These are phyloP conservation scores for Excoecaria cochinchinensis DNA, from an alignment of 345 rosid species.

Conservation along the genomic window DNA sequence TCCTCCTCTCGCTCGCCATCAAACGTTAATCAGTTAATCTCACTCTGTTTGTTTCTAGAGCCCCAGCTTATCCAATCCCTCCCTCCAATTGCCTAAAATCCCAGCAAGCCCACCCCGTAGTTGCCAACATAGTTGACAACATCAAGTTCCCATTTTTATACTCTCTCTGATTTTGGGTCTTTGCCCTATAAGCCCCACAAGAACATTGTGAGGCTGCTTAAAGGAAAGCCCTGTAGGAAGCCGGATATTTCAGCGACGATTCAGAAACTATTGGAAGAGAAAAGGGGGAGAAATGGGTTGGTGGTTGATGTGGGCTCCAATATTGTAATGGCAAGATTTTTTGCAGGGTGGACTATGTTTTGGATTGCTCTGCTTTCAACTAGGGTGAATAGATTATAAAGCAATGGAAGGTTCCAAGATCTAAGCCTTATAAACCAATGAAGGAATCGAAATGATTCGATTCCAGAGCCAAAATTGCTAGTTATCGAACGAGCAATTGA, in stretches of 20 bases:
- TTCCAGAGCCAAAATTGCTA: no score
- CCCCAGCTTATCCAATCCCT: slow-evolving; percentile 38
- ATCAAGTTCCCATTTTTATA: slow-evolving; percentile 72
- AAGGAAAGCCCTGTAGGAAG: slow-evolving; percentile 84
- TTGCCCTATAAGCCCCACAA: slow-evolving; percentile 94
- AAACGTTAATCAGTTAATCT: slow-evolving; percentile 23
- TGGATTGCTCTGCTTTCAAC: no score
- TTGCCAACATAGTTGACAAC: slow-evolving; percentile 83
- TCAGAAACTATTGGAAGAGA: slow-evolving; percentile 60
- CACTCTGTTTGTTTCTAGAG: slow-evolving; percentile 5
- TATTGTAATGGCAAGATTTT: slow-evolving; percentile 95
- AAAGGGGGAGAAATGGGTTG: slow-evolving; percentile 50
- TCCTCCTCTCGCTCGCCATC: slow-evolving; percentile 17
- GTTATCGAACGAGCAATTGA: no score
- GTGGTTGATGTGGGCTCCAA: slow-evolving; percentile 94
- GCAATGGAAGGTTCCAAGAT: no score
- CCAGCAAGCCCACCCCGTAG: slow-evolving; percentile 79
- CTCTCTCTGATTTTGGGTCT: slow-evolving; percentile 81
- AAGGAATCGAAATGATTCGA: no score
- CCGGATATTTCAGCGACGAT: slow-evolving; percentile 87
- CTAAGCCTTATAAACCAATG: no score
- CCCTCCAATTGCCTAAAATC: slow-evolving; percentile 69
- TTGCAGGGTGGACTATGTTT: slow-evolving; percentile 34
- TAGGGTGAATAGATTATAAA: no score
- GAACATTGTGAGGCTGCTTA: slow-evolving; percentile 80